phyloP scores from a whole-genome alignment of 1,284 basidiomycete species.

The Stereum hirsutum region DNA sequence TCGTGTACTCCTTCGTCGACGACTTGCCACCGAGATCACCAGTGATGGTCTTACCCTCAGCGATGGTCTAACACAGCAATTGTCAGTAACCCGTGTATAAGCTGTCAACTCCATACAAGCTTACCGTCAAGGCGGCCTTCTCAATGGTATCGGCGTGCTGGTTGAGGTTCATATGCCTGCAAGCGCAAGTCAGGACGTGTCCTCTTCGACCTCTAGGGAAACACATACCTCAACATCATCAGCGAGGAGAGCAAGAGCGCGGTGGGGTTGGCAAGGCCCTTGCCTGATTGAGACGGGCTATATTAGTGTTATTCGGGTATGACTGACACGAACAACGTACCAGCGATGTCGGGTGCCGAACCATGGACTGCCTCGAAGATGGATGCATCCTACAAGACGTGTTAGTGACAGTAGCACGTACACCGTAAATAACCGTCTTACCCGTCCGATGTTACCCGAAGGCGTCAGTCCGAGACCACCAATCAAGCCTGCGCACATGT shows the following conservation, averaged over 20 bases:
- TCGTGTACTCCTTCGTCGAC: constrained; percentile 81
- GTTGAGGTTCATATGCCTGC: constrained; percentile 89
- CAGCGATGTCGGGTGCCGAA: constrained; percentile 85
- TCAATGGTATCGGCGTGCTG: constrained; percentile 89
- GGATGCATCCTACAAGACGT: constrained; percentile 73
- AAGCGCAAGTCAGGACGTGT: not conserved
- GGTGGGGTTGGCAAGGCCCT: constrained; percentile 97
- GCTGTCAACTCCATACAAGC: constrained; percentile 7
- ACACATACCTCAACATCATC: constrained; percentile 87
- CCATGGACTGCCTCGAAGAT: constrained; percentile 99
- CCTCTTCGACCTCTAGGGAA: not conserved
- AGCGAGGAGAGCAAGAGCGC: constrained; percentile 90
- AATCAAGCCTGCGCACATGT: constrained; percentile 99
- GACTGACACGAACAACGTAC: constrained; percentile 23
- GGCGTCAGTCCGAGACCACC: constrained; percentile 97
- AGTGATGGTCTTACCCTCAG: constrained; percentile 89
- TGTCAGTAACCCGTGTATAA: not conserved
- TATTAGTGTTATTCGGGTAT: not conserved
- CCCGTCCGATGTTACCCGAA: constrained; percentile 95
- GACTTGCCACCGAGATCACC: constrained; percentile 90
- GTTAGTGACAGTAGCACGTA: constrained; percentile 8
- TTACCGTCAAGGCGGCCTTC: constrained; percentile 76
- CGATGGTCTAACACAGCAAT: constrained; percentile 66
- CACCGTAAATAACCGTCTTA: constrained; percentile 26
- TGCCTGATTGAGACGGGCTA: constrained; percentile 40